These are phyloP conservation scores for Aspergillus panamensis DNA, from an alignment of 495 filamentous ascomycete genomes.

Conservation along the genomic window DNA sequence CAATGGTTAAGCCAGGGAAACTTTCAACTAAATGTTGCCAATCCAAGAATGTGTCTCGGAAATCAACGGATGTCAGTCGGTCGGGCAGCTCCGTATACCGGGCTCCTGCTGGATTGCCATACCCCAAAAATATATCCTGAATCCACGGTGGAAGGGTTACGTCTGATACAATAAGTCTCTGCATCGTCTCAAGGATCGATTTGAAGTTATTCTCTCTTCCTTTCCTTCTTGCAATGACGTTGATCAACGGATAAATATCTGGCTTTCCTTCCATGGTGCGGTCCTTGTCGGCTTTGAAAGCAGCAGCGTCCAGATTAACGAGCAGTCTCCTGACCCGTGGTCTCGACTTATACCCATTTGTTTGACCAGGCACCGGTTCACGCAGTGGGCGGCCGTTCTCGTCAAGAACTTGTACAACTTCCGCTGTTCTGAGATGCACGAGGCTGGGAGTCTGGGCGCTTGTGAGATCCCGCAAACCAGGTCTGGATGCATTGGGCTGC, in stretches of 20 bases:
- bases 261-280: conserved; percentile 57
- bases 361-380: conserved; percentile 48
- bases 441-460: conserved; percentile 57
- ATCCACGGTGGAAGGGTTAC: conserved; percentile 87
- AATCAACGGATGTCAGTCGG: conserved; percentile 73
- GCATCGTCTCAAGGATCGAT: conserved; percentile 85
- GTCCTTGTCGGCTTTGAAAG: conserved; percentile 77
- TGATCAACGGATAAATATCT: conserved; percentile 81
- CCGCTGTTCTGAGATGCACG: conserved; percentile 71
- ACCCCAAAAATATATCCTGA: conserved; percentile 94
- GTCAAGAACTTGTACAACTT: conserved; percentile 84
- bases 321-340: conserved; percentile 65
- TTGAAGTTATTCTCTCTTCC: conserved; percentile 97
- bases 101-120: conserved; percentile 85
- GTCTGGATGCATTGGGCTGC: conserved; percentile 43
- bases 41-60: conserved; percentile 88
- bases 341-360: conserved; percentile 51
- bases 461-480: conserved; percentile 51
- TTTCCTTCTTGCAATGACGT: conserved; percentile 79
- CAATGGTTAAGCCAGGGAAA: conserved; percentile 77
- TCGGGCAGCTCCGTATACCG: conserved; percentile 81
- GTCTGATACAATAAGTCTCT: conserved; percentile 78
- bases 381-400: conserved; percentile 77
- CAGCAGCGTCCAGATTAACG: conserved; percentile 73
- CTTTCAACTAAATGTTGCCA: conserved; percentile 93